Conservation (phyloP, 2,329 filamentous ascomycete genomes). For the Tolypocladium ophioglossoides region DNA sequence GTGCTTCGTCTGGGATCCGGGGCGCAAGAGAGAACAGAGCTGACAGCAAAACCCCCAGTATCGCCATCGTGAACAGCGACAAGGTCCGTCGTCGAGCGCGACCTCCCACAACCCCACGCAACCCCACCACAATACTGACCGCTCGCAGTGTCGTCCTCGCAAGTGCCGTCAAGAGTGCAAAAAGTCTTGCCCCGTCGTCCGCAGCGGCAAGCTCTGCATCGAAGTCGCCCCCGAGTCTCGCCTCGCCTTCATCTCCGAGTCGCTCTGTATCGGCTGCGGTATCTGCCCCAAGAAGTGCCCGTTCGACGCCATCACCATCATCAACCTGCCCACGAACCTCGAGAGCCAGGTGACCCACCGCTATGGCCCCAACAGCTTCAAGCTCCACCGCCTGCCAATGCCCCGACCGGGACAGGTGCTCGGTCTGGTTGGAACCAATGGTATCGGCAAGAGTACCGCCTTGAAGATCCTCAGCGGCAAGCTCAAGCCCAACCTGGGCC, state of each 20-base stretch:
- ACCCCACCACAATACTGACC: conserved; percentile 17
- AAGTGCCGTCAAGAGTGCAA: conserved; percentile 99
- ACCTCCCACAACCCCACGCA: conserved; percentile 6
- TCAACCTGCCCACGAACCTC: conserved; percentile 99
- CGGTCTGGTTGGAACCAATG: conserved; percentile 96
- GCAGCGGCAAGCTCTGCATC: conserved; percentile 94
- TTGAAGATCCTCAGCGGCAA: conserved; percentile 98
- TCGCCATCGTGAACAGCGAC: conserved; percentile 97
- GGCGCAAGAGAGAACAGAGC: conserved; percentile 3
- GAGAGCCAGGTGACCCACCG: conserved; percentile 96
- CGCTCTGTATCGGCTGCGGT: conserved; percentile 94
- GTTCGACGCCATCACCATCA: conserved; percentile 97
- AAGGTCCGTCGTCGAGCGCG: conserved; percentile 51
- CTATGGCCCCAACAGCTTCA: conserved; percentile 99
- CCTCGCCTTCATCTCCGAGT: conserved; percentile 96
- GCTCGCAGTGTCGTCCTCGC: conserved; percentile 24
- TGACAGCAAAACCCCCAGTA: conserved; percentile 45
- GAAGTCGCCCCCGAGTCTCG: conserved; percentile 83
- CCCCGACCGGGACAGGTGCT: conserved; percentile 91
- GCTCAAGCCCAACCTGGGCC: conserved; percentile 93
- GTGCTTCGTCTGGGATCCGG: not conserved
- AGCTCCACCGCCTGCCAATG: conserved; percentile 93
- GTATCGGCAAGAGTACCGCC: conserved; percentile 99
- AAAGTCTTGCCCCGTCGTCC: conserved; percentile 94
- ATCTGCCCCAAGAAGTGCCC: conserved; percentile 99